Conservation (phyloP, 2,329 filamentous ascomycete species). For the Trichoderma koningii region DNA sequence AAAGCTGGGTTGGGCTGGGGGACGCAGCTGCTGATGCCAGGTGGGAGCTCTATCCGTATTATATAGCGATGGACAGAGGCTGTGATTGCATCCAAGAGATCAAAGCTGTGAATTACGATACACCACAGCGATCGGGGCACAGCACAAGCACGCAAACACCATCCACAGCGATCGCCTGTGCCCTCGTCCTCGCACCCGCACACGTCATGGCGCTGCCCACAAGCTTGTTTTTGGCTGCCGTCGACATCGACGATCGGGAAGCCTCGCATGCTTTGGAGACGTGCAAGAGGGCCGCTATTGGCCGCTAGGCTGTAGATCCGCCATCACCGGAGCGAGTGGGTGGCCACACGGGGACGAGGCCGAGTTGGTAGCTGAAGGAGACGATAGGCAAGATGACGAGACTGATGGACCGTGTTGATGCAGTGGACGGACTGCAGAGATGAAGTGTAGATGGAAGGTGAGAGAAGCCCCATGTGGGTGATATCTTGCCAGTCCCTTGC, state of each 20-base stretch:
- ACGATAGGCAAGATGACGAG: too few species aligned
- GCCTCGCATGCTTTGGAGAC: slow-evolving; percentile 16
- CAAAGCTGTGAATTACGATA: background rate
- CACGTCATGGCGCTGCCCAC: slow-evolving; percentile 24
- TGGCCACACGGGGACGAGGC: background rate
- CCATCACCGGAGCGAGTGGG: slow-evolving; percentile 14
- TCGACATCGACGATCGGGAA: slow-evolving; percentile 18
- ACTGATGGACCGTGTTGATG: too few species aligned
- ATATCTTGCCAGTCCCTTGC: too few species aligned
- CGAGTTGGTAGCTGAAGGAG: too few species aligned
- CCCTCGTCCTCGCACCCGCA: background rate
- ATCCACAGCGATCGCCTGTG: background rate
- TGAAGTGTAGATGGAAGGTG: too few species aligned
- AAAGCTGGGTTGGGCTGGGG: background rate
- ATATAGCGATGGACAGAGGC: too few species aligned
- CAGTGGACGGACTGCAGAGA: too few species aligned
- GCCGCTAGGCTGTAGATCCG: slow-evolving; percentile 22
- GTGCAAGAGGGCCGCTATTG: slow-evolving; percentile 22
- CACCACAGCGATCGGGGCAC: slow-evolving; percentile 1
- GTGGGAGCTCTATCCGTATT: background rate
- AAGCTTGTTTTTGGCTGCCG: slow-evolving; percentile 25
- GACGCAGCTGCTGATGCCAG: background rate
- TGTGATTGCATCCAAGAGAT: background rate
- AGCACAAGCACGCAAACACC: background rate
- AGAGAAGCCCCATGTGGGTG: too few species aligned